Evolutionary conservation across 176 grass and related monocot species (phyloP), one percentile per base, ranked within the genome.

Genomic region (Ampelocalamus luodianensis): DNA sequence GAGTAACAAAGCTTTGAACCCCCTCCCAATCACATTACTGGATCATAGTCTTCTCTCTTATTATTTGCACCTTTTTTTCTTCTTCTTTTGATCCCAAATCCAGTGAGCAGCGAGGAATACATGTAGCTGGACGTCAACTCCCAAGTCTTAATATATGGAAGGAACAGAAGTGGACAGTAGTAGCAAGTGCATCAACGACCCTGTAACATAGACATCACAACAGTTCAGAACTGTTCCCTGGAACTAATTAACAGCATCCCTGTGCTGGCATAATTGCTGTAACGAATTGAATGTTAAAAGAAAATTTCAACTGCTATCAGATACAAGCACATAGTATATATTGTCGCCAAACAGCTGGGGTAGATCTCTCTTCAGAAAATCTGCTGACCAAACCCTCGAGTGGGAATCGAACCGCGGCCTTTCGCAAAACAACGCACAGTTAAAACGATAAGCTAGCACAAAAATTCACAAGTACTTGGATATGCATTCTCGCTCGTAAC

Each of bases 31-130:
- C 10, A 72, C 77, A 37, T 61, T 23, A 64, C 11, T 22, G 54
- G 63, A 85, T 89, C 68, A 56, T 10, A 63, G 55, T 79, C 27
- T 43, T 38, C 27, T 55, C 59, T 18, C 50, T 72, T 24, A 50
- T 39, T 20, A 16, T 20, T 66, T 27, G 56, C 23, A 17, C 38
- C 22, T 29, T 51, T 51, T 17, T 24, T 5, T 14, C 5, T 51
- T 17, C 12, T 5, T 14, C 5, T 82, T 75, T 46, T 1, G 67
- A 86, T 72, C 32, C 22, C 24, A 46, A 1, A 16, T 26, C 5
- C 10, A 22, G 8, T 8, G 16, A 0, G 7, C 56, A 11, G 58
- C 44, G 26, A 45, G 48, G 10, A 75, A 20, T 37, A 13, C 46
- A 48, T 77, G 49, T 32, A 66, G 13, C 54, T 39, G 63, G 62